Base-by-base conservation (phyloP, 176 grass and related monocot genomes). In the Rhynchospora tenuis region DNA sequence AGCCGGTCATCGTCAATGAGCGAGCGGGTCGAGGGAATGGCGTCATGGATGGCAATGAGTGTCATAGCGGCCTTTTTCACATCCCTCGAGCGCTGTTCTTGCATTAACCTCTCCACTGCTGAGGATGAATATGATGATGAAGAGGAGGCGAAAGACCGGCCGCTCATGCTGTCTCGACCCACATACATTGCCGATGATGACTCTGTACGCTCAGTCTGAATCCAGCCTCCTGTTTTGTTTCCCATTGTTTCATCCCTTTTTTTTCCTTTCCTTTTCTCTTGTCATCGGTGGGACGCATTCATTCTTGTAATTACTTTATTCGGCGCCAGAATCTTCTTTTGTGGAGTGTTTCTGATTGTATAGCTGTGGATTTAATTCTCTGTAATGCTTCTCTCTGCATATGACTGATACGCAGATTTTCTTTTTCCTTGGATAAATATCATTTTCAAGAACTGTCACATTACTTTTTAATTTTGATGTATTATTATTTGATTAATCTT, bases 51-150 rank as follows among this genome's bases (percentile, higher is more conserved):
- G 51, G 92, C 85, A 28, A 83, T 83, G 17, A 89, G 87, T 64
- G 90, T 94, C 11, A 88, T 74, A 45, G 82, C 90, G 23, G 93
- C 93, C 1, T 94, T 94, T 90, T 94, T 94, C 90, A 79, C 82
- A 45, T 94, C 93, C 52, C 91, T 94, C 57, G 90, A 94, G 82
- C 83, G 82, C 9, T 94, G 88, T 77, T 90, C 93, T 80, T 94
- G 93, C 93, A 94, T 94, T 86, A 90, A 94, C 88, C 82, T 94
- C 72, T 89, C 89, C 75, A 94, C 92, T n/a, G 52, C 83, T 0
- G 90, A 94, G 83, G 93, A 94, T 74, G 93, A 94, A 50, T 88
- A 69, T 73, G 90, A 90, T 22, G 88, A 94, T 6, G 81, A 87
- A 22, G 93, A 94, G 86, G 84, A 92, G 86, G 93, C 86, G 54